These are phyloP conservation scores for Sporisorium sorghi DNA, from an alignment of 1,284 basidiomycete species.

Conservation along the genomic window DNA sequence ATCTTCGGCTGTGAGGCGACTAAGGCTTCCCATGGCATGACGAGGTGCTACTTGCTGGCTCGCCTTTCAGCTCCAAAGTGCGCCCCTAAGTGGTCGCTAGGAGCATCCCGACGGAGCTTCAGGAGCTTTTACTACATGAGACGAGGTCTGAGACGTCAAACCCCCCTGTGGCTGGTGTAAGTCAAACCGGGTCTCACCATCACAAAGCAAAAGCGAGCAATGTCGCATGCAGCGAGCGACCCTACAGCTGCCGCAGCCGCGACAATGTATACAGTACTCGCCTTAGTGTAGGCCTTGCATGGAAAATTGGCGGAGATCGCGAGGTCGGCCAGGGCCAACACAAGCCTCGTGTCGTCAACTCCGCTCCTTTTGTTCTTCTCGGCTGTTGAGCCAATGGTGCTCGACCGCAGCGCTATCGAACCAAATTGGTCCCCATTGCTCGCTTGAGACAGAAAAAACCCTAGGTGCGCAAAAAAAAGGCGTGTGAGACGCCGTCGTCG, in stretches of 20 bases:
- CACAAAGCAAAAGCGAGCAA: background rate
- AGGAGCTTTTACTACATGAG: no score
- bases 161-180: no score
- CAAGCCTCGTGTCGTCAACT: background rate
- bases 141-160: no score
- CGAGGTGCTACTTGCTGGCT: no score
- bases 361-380: conserved; percentile 1
- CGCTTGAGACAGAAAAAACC: no score
- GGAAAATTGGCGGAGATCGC: background rate
- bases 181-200: conserved; percentile 1
- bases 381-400: background rate
- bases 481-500: conserved; percentile 3
- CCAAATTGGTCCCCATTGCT: no score
- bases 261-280: no score
- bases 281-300: no score
- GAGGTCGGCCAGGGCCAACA: background rate
- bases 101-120: background rate
- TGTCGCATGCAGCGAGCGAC: background rate
- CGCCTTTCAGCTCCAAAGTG: no score
- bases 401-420: no score
- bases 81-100: no score
- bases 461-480: no score
- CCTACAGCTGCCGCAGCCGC: background rate
- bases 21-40: background rate
- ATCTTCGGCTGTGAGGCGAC: conserved; percentile 4